A percentile compares a stretch with the other conserved stretches of the same genome.
phyloP scores from a whole-genome alignment of 106 monocot genomes.

The Agapanthus africanus region DNA sequence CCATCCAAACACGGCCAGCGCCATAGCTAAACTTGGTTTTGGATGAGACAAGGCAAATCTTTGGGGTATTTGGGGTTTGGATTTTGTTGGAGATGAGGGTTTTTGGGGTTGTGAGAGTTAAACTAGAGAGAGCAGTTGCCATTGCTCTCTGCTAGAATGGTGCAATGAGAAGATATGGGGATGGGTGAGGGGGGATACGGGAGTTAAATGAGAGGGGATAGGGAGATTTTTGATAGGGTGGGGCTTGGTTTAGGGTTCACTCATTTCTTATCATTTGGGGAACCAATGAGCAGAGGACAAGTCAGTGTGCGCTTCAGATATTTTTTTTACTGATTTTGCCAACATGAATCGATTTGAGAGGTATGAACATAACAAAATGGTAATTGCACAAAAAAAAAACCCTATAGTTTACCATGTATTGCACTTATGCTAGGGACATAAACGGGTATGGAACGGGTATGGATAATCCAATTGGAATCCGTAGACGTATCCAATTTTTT shows the following conservation, averaged over 20 bases:
- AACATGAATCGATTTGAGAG: neutral
- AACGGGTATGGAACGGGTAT: too few relatives aligned
- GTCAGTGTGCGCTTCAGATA: neutral
- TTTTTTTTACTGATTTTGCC: too few relatives aligned
- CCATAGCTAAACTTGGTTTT: neutral
- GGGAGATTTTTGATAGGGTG: constrained; percentile 8
- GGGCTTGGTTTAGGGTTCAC: constrained; percentile 14
- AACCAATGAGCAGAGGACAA: constrained; percentile 14
- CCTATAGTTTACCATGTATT: too few relatives aligned
- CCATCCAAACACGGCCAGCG: neutral
- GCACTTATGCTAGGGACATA: too few relatives aligned
- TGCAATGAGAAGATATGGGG: neutral
- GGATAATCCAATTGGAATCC: too few relatives aligned
- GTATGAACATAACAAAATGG: too few relatives aligned
- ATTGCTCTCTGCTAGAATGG: constrained; percentile 13
- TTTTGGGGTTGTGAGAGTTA: constrained; percentile 27
- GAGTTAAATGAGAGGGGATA: too few relatives aligned
- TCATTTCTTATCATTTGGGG: constrained; percentile 41
- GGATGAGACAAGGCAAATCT: neutral
- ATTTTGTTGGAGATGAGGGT: neutral
- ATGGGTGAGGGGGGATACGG: neutral
- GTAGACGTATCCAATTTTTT: too few relatives aligned
- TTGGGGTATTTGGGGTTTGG: neutral
- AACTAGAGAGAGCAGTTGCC: constrained; percentile 43
- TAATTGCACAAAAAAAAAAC: too few relatives aligned